A percentile compares a stretch with the other conserved stretches of the same genome.
phyloP scores from a whole-genome alignment of 768 basidiomycete species.

The Lactarius indigo region DNA sequence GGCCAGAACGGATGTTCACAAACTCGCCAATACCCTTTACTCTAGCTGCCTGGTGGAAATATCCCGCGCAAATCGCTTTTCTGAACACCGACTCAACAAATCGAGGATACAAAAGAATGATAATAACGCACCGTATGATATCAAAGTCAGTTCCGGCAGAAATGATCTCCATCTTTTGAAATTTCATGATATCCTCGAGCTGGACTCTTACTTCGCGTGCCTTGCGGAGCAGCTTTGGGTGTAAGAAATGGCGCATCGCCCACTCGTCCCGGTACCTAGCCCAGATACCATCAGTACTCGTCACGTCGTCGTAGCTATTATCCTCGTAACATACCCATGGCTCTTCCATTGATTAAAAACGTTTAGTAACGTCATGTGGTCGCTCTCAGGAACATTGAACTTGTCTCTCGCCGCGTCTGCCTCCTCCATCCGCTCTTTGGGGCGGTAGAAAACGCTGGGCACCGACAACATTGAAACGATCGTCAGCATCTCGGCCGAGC shows the following conservation, averaged over 20 bases:
- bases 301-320: too few relatives aligned
- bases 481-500: slow-evolving; percentile 94
- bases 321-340: slow-evolving; percentile 63
- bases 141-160: slow-evolving; percentile 96
- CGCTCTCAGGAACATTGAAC: slow-evolving; percentile 98
- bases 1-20: slow-evolving; percentile 91
- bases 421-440: slow-evolving; percentile 96
- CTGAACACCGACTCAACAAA: slow-evolving; percentile 37
- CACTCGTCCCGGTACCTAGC: slow-evolving; percentile 87
- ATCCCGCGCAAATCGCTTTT: slow-evolving; percentile 96
- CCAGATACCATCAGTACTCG: slow-evolving; percentile 2
- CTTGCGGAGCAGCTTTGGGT: slow-evolving; percentile 93
- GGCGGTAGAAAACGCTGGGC: slow-evolving; percentile 95
- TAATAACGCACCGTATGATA: slow-evolving; percentile 56
- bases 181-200: slow-evolving; percentile 98
- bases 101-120: neutral
- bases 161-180: slow-evolving; percentile 92
- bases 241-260: slow-evolving; percentile 92
- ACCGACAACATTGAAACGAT: slow-evolving; percentile 99
- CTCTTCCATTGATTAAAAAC: slow-evolving; percentile 99
- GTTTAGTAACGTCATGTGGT: slow-evolving; percentile 91
- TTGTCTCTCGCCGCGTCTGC: slow-evolving; percentile 97
- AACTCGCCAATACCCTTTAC: slow-evolving; percentile 99
- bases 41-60: slow-evolving; percentile 97
- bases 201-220: slow-evolving; percentile 93